Evolutionary conservation across 106 monocot genomes (phyloP).

Genomic region (Posidonia australis): DNA sequence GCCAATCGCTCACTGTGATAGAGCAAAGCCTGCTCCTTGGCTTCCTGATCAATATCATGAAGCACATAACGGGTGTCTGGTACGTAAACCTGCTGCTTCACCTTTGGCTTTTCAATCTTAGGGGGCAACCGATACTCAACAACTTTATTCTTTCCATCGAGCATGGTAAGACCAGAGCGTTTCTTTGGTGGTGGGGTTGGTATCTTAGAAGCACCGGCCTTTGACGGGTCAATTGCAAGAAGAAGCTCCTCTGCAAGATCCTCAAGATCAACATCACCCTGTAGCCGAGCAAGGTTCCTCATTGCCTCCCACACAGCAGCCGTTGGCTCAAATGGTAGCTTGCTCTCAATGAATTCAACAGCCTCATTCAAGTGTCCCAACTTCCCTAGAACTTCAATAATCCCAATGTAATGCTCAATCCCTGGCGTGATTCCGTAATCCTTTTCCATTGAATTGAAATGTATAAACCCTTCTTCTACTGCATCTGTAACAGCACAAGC

Average conservation of each 20-base stretch:
- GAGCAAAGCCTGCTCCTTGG: slow-evolving; percentile 89
- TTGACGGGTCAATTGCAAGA: slow-evolving; percentile 43
- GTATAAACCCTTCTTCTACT: slow-evolving; percentile 78
- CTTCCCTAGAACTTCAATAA: slow-evolving; percentile 74
- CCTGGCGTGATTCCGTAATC: slow-evolving; percentile 58
- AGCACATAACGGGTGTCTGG: slow-evolving; percentile 92
- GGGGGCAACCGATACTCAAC: slow-evolving; percentile 54
- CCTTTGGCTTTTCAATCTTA: slow-evolving; percentile 39
- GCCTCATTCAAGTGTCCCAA: slow-evolving; percentile 71
- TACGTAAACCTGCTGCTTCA: slow-evolving; percentile 75
- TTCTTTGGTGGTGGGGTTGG: slow-evolving; percentile 56
- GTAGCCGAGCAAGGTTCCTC: slow-evolving; percentile 52
- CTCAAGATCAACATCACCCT: slow-evolving; percentile 84
- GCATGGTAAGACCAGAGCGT: slow-evolving; percentile 53
- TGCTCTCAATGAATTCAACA: slow-evolving; percentile 54
- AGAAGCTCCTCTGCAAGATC: slow-evolving; percentile 37
- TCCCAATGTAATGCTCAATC: slow-evolving; percentile 65
- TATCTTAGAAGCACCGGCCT: slow-evolving; percentile 28
- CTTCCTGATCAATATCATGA: slow-evolving; percentile 95
- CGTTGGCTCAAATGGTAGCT: slow-evolving; percentile 11
- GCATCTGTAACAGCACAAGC: slow-evolving; percentile 73
- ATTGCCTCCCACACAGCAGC: slow-evolving; percentile 56
- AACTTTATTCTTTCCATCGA: slow-evolving; percentile 76
- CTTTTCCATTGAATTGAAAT: slow-evolving; percentile 62
- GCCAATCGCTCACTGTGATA: slow-evolving; percentile 93